Conservation (phyloP, 1,139 yeast genomes). For the Pichia sp. region DNA sequence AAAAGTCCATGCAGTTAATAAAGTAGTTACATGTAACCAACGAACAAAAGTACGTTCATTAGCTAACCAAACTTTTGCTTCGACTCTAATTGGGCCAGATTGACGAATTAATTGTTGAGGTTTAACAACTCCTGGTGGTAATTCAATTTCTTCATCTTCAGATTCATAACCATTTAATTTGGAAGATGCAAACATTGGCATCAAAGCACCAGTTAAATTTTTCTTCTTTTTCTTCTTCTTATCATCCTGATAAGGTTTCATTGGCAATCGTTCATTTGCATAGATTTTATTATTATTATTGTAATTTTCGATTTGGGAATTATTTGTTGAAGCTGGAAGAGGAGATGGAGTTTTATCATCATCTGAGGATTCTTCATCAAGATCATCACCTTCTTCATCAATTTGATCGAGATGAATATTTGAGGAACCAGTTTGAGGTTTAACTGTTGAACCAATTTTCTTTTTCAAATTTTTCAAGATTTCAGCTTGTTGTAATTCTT, state of each 20-base stretch:
- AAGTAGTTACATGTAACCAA: slow-evolving; percentile 89
- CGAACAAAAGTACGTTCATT: slow-evolving; percentile 95
- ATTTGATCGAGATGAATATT: slow-evolving; percentile 25
- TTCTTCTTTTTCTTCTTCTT: slow-evolving; percentile 17
- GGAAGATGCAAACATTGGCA: slow-evolving; percentile 28
- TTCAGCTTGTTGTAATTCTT: slow-evolving; percentile 27
- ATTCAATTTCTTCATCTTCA: slow-evolving; percentile 78
- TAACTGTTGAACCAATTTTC: slow-evolving; percentile 22
- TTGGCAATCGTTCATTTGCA: neutral
- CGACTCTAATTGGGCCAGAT: slow-evolving; percentile 87
- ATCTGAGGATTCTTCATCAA: slow-evolving; percentile 32
- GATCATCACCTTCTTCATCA: slow-evolving; percentile 28
- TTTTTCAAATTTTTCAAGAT: slow-evolving; percentile 27
- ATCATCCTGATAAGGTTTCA: slow-evolving; percentile 6
- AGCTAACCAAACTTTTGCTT: slow-evolving; percentile 97
- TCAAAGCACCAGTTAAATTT: slow-evolving; percentile 17
- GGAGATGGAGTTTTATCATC: slow-evolving; percentile 35
- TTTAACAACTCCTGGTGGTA: slow-evolving; percentile 84
- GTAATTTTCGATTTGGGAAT: neutral
- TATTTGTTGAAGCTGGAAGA: slow-evolving; percentile 12
- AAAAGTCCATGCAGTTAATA: slow-evolving; percentile 81
- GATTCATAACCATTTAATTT: slow-evolving; percentile 48
- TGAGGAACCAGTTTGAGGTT: slow-evolving; percentile 18
- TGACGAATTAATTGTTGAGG: slow-evolving; percentile 77
- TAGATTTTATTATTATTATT: neutral